phyloP scores from a whole-genome alignment of 305 asterid species.

The Fraxinus sp. region DNA sequence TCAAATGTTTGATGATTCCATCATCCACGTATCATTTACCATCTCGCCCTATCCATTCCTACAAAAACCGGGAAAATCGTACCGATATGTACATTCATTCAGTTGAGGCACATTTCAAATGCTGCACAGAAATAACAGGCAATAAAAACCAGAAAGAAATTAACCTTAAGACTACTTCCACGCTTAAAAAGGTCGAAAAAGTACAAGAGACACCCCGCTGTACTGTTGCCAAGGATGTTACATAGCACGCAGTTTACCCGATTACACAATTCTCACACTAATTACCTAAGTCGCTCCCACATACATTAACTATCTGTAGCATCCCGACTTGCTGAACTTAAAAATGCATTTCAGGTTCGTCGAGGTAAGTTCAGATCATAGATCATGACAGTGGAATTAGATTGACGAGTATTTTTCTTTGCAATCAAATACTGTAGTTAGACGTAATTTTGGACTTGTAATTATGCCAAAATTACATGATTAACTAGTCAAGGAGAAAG shows the following conservation, averaged over 20 bases:
- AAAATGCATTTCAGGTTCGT: conserved; percentile 2
- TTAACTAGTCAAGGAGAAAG: conserved; percentile 19
- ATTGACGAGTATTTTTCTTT: neutral
- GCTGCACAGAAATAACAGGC: neutral
- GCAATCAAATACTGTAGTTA: conserved; percentile 37
- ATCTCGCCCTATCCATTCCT: neutral
- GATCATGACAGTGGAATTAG: neutral
- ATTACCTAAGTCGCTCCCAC: neutral
- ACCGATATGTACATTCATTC: neutral
- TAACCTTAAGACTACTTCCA: neutral
- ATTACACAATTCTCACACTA: neutral
- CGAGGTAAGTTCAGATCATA: neutral
- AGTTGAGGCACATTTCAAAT: neutral
- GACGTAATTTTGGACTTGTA: conserved; percentile 59
- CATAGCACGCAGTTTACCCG: neutral
- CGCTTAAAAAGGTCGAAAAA: neutral
- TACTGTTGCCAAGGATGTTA: neutral
- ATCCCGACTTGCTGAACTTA: conserved; percentile 34
- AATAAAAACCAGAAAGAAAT: neutral
- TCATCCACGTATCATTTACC: too few species aligned
- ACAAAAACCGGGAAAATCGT: neutral
- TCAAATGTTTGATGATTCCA: too few species aligned
- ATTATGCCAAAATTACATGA: conserved; percentile 61
- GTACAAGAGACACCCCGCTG: neutral
- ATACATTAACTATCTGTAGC: conserved; percentile 23